These are phyloP conservation scores for Tricholoma furcatifolium DNA, from an alignment of 768 basidiomycete genomes.

Conservation along the genomic window DNA sequence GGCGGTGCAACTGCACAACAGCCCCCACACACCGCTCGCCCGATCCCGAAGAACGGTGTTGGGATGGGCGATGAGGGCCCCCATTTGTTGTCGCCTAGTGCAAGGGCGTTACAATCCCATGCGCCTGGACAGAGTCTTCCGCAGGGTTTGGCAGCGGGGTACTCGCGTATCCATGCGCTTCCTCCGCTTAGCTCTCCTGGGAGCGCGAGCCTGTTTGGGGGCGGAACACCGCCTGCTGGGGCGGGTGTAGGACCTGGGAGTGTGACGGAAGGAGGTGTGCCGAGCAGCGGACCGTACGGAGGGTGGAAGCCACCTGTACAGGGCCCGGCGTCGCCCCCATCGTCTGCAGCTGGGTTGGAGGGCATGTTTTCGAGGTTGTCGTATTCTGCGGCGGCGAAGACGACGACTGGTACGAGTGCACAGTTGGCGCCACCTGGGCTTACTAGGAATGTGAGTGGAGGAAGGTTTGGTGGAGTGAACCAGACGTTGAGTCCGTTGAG, in stretches of 20 bases:
- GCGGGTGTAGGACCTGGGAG: background rate
- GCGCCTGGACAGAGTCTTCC: conserved; percentile 91
- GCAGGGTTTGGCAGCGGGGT: conserved; percentile 88
- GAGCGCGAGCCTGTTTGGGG: conserved; percentile 20
- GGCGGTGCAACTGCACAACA: conserved; percentile 13
- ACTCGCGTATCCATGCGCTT: conserved; percentile 83
- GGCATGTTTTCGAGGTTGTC: conserved; percentile 55
- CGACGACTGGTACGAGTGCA: conserved; percentile 17
- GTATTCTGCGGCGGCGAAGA: conserved; percentile 46
- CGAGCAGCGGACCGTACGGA: conserved; percentile 27
- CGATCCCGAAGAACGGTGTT: conserved; percentile 26
- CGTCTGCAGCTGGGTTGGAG: conserved; percentile 33
- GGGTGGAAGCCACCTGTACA: conserved; percentile 20
- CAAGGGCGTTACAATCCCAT: conserved; percentile 81
- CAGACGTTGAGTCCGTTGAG: conserved; percentile 59
- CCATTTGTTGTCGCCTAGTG: conserved; percentile 57
- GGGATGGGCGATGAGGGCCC: conserved; percentile 17
- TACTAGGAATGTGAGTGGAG: conserved; percentile 35
- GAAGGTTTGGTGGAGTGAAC: conserved; percentile 29
- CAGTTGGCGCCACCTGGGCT: conserved; percentile 34
- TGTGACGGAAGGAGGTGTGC: conserved; percentile 4
- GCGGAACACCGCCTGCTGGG: conserved; percentile 12
- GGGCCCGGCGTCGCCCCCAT: conserved; percentile 19
- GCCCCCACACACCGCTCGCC: conserved; percentile 26
- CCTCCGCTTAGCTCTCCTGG: conserved; percentile 41